Evolutionary conservation across 2,329 filamentous ascomycete genomes (phyloP).

Genomic region (Ascochyta rabiei): DNA sequence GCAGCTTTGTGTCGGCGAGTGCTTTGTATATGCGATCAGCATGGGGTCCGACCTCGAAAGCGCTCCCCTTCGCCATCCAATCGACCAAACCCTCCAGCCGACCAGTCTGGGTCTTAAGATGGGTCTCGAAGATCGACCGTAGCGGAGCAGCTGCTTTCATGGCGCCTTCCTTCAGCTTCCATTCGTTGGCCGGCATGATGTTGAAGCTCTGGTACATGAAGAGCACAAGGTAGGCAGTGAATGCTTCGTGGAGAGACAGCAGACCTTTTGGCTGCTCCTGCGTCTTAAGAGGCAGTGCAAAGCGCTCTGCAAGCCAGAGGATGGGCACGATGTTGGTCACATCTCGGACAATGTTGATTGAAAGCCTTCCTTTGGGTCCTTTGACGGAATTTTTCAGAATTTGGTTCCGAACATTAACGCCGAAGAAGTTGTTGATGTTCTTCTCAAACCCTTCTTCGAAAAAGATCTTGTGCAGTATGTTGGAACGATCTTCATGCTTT

Average conservation of each 20-base stretch:
- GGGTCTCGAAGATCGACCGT: constrained; percentile 69
- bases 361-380: constrained; percentile 53
- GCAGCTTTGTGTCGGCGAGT: constrained; percentile 53
- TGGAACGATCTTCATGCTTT: constrained; percentile 46
- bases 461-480: constrained; percentile 56
- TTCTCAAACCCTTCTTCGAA: constrained; percentile 68
- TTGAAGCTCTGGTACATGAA: constrained; percentile 66
- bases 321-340: constrained; percentile 71
- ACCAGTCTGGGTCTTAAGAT: constrained; percentile 68
- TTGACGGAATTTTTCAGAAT: constrained; percentile 55
- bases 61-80: constrained; percentile 54
- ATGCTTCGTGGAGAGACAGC: constrained; percentile 54
- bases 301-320: constrained; percentile 67
- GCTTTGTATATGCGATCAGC: constrained; percentile 61
- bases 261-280: constrained; percentile 63
- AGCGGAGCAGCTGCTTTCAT: constrained; percentile 64
- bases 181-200: constrained; percentile 56
- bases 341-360: constrained; percentile 65
- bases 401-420: constrained; percentile 52
- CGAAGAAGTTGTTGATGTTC: constrained; percentile 69
- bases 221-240: constrained; percentile 65
- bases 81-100: constrained; percentile 59
- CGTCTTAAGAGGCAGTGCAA: constrained; percentile 72
- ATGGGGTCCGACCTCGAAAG: constrained; percentile 59
- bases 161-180: constrained; percentile 55